phyloP scores from a whole-genome alignment of 129 eudicot genomes.

The Lonicera japonica region DNA sequence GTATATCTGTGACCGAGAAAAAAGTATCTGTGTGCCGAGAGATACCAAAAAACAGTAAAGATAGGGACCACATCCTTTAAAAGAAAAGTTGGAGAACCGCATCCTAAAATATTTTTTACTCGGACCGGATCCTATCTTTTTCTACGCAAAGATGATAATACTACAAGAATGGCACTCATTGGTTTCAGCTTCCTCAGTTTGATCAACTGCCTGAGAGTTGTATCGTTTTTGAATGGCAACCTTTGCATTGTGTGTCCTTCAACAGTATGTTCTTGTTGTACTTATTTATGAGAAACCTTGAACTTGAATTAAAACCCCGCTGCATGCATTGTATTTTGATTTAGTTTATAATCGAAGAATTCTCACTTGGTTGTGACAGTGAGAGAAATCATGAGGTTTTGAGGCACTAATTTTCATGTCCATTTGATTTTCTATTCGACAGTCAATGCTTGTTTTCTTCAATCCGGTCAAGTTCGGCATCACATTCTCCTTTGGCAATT shows the following conservation, averaged over 20 bases:
- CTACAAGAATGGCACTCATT: too few species aligned
- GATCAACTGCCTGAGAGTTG: too few species aligned
- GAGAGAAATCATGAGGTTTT: not conserved
- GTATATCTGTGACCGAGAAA: too few species aligned
- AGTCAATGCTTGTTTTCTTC: slow-evolving; percentile 98
- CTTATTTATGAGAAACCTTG: not conserved
- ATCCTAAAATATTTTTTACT: too few species aligned
- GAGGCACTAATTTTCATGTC: slow-evolving; percentile 14
- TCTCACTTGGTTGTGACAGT: not conserved
- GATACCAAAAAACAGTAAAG: too few species aligned
- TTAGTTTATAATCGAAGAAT: not conserved
- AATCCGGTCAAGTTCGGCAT: slow-evolving; percentile 94
- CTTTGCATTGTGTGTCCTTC: not conserved
- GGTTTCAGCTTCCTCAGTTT: too few species aligned
- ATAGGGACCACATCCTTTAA: too few species aligned
- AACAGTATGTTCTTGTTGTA: not conserved
- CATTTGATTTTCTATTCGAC: slow-evolving; percentile 19
- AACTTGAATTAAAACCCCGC: not conserved
- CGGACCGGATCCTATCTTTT: too few species aligned
- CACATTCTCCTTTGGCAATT: slow-evolving; percentile 91
- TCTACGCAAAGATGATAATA: too few species aligned
- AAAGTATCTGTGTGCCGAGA: too few species aligned
- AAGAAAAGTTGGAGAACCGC: too few species aligned
- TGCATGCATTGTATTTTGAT: not conserved
- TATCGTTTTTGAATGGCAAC: not conserved